These are phyloP conservation scores for Cercospora berteroae DNA, from an alignment of 2,329 filamentous ascomycete genomes.

Conservation along the genomic window DNA sequence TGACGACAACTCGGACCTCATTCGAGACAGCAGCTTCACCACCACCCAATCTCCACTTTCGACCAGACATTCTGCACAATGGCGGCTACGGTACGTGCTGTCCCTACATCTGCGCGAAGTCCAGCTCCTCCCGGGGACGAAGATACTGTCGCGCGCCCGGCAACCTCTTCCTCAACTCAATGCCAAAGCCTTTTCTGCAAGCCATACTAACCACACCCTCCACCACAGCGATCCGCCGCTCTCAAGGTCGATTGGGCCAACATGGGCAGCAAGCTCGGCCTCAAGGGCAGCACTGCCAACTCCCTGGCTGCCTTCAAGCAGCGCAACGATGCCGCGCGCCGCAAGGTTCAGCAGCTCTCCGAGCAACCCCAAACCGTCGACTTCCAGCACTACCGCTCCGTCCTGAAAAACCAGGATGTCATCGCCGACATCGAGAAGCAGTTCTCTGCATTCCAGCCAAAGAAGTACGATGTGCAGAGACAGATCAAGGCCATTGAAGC, in stretches of 20 bases:
- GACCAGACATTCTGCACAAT: constrained; percentile 25
- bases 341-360: constrained; percentile 80
- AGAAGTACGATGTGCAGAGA: constrained; percentile 85
- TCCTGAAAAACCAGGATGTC: constrained; percentile 94
- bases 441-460: constrained; percentile 86
- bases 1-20: constrained; percentile 4
- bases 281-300: constrained; percentile 88
- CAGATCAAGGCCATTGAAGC: constrained; percentile 98
- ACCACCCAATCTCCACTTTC: background rate
- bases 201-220: constrained; percentile 25
- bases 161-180: constrained; percentile 4
- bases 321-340: constrained; percentile 97
- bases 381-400: constrained; percentile 85
- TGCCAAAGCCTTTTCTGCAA: constrained; percentile 8
- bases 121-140: background rate
- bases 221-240: constrained; percentile 84
- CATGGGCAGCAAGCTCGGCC: constrained; percentile 88
- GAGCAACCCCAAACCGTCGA: constrained; percentile 85
- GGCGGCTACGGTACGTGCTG: constrained; percentile 34
- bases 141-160: background rate
- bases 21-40: background rate
- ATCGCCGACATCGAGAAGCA: constrained; percentile 97
- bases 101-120: background rate
- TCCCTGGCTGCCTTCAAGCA: constrained; percentile 98
- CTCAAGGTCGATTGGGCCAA: constrained; percentile 99